Conservation (phyloP, 768 basidiomycete species). For the Leccinum truebloodii region DNA sequence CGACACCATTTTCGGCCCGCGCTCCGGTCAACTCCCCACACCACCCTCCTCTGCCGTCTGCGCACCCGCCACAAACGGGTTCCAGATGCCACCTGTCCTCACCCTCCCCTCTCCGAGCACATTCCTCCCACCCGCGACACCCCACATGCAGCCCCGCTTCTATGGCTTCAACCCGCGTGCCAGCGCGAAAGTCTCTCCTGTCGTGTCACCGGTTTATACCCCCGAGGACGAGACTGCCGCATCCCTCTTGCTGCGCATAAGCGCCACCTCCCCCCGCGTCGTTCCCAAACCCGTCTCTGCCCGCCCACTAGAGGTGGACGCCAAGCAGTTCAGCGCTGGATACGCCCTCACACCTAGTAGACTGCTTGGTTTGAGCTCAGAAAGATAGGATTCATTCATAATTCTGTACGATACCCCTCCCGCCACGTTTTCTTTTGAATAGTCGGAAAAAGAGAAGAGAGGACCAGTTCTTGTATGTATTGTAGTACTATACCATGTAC, state of each 20-base stretch:
- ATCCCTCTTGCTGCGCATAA: constrained; percentile 65
- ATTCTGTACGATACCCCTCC: constrained; percentile 2
- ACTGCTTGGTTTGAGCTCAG: constrained; percentile 23
- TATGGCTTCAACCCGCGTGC: constrained; percentile 23
- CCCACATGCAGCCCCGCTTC: constrained; percentile 24
- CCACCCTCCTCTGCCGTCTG: constrained; percentile 59
- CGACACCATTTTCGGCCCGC: constrained; percentile 25
- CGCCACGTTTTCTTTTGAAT: neutral
- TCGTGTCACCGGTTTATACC: constrained; percentile 28
- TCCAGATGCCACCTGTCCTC: constrained; percentile 41
- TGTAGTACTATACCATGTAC: neutral
- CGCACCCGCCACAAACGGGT: constrained; percentile 37
- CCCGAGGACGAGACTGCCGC: constrained; percentile 74
- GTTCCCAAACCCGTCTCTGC: neutral
- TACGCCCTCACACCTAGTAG: constrained; percentile 30
- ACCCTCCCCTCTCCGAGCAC: constrained; percentile 39
- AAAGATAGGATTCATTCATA: constrained; percentile 8
- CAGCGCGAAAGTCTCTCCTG: constrained; percentile 23
- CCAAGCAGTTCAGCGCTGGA: neutral
- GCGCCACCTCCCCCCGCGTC: constrained; percentile 30
- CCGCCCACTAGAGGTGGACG: neutral
- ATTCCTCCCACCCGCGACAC: constrained; percentile 8
- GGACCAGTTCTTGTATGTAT: constrained; percentile 7
- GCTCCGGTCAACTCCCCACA: constrained; percentile 45
- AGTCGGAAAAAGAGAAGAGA: neutral